Base-by-base conservation (phyloP, 495 filamentous ascomycete species). In the Daldinia caldariorum region DNA sequence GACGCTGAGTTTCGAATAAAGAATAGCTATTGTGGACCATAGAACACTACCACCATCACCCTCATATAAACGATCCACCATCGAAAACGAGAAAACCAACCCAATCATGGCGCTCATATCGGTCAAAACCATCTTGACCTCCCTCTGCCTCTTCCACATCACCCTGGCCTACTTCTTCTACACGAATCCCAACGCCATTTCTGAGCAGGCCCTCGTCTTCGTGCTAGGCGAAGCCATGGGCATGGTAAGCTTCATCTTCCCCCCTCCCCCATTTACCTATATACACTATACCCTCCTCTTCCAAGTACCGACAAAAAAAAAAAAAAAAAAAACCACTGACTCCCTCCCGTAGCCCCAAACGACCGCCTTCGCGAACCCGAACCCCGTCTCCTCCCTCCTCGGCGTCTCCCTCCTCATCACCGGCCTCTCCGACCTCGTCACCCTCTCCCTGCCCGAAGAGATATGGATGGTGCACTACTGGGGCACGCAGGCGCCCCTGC, bases 91-190 rank as follows among this genome's bases (percentile, higher is more conserved):
- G 32, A 57, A 58, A 35, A 26, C 38, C 50, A 69, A 4, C 12
- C 29, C 31, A 22, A 84, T 34, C 71, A 97, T 97, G 93, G 90
- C 88, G 45, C 81, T 95, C 67, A 81, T 97, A 70, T 92, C 91
- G 7, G 87, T 88, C 63, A 89, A 86, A 75, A 89, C 89, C 2
- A 88, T 97, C 71, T 86, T 97, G 66, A 90, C 91, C 70, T 88
- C 87, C 38, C 82, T 97, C 66, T 90, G 89, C 70, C 85, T 97
- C 77, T 91, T 94, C 83, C 90, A 94, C 78, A 79, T 95, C 66
- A 90, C 91, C 18, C 84, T 94, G 29, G 90, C 87, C 74, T 93
- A 89, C 79, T 92, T 94, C 85, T 90, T 97, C 81, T 85, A 93
- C 75, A 89, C 86, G 57, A 87, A 84, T 29, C 93, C 94, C 3